Evolutionary conservation across 176 grass and related monocot genomes (phyloP).

Genomic region (Carex parvula): DNA sequence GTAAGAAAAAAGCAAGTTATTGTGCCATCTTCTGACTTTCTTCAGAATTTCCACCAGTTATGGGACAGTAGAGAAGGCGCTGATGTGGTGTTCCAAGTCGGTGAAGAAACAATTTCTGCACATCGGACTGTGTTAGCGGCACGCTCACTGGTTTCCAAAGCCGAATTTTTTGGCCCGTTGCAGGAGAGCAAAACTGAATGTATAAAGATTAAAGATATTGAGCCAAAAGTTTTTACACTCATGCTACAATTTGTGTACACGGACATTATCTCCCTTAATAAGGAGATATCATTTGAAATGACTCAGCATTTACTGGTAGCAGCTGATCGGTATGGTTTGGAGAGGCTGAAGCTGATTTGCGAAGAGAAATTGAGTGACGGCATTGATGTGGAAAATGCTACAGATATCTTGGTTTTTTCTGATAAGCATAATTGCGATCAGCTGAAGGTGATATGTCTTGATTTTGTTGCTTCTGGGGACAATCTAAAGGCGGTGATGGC

Average conservation of each 20-base stretch:
- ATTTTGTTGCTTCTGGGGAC: conserved; percentile 20
- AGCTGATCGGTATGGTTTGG: too few species aligned
- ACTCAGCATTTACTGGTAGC: too few species aligned
- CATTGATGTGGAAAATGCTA: background rate
- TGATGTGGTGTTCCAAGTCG: background rate
- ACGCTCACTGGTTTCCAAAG: background rate
- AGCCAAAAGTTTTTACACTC: background rate
- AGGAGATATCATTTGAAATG: background rate
- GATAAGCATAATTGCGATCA: background rate
- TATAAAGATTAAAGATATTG: background rate
- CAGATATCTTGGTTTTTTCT: too few species aligned
- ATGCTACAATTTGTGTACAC: conserved; percentile 34
- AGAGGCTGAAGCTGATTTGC: too few species aligned
- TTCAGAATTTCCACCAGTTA: background rate
- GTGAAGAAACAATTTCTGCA: background rate
- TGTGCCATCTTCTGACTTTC: background rate
- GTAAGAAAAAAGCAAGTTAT: background rate
- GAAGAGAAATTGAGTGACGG: background rate
- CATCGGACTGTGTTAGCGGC: background rate
- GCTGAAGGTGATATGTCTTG: conserved; percentile 33
- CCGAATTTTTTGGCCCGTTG: background rate
- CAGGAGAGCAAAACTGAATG: background rate
- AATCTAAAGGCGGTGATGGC: conserved; percentile 7
- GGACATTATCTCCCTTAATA: background rate
- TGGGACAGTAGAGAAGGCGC: background rate